Percentiles rank a stretch among this genome's conserved stretches.
Evolutionary conservation across 495 filamentous ascomycete genomes (phyloP).

Genomic region (Neurospora sp.): DNA sequence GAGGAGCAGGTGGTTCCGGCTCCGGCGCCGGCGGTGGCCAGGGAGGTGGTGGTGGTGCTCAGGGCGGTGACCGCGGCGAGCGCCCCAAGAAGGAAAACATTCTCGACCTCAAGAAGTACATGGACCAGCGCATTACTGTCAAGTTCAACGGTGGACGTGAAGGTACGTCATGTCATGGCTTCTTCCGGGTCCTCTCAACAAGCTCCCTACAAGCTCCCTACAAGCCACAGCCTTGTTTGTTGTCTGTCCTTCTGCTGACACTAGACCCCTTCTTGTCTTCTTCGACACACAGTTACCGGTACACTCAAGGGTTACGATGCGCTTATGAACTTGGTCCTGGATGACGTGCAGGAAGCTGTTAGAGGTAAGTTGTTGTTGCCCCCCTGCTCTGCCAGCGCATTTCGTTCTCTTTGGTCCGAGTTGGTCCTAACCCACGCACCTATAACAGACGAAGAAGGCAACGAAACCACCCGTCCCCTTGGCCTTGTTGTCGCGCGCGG

Average conservation of each 20-base stretch:
- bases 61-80: conserved; percentile 35
- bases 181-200: neutral
- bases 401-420: neutral
- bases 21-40: conserved; percentile 33
- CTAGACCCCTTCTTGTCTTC: neutral
- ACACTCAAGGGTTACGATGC: conserved; percentile 91
- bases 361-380: conserved; percentile 47
- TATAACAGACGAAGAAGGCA: conserved; percentile 96
- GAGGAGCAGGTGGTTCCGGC: conserved; percentile 19
- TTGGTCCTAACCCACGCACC: too few species aligned
- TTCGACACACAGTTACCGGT: conserved; percentile 54
- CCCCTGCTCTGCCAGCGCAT: neutral
- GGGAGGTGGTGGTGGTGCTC: conserved; percentile 10
- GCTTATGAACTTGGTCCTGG: conserved; percentile 93
- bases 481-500: conserved; percentile 89
- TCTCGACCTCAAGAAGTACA: conserved; percentile 85
- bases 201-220: neutral
- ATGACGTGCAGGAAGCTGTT: conserved; percentile 83
- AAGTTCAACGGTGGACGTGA: conserved; percentile 96
- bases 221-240: neutral
- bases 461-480: conserved; percentile 70
- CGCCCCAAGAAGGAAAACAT: conserved; percentile 98
- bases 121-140: conserved; percentile 88
- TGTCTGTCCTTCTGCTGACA: neutral
- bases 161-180: conserved; percentile 42